Evolutionary conservation across 108 stramenopile species (phyloP).

Genomic region (Aurantiochytrium sp.): DNA sequence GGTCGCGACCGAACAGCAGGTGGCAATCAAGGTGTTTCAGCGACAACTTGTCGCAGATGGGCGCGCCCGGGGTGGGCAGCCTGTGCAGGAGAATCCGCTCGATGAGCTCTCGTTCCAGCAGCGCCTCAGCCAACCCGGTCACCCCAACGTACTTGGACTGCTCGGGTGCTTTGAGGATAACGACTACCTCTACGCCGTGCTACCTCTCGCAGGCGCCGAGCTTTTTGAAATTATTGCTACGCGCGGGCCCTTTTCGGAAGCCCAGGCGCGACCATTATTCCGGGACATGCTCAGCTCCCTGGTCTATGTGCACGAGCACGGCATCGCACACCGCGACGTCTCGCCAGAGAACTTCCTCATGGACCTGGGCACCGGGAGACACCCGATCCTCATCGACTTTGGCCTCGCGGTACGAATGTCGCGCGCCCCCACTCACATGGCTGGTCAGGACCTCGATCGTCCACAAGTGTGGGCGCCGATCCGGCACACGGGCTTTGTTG

Average conservation of each 20-base stretch:
- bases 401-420: neutral
- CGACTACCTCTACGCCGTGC: neutral
- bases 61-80: conserved; percentile 18
- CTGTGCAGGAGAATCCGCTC: neutral
- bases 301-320: neutral
- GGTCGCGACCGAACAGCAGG: neutral
- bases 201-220: neutral
- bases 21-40: neutral
- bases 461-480: neutral
- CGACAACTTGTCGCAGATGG: neutral
- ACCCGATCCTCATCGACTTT: conserved; percentile 15
- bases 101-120: conserved; percentile 4
- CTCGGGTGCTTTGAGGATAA: neutral
- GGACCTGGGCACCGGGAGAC: neutral
- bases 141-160: neutral
- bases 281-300: neutral
- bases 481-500: conserved; percentile 1
- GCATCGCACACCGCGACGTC: neutral
- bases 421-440: neutral
- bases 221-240: neutral
- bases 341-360: conserved; percentile 4
- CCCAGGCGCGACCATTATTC: neutral
- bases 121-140: neutral
- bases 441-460: neutral
- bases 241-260: neutral